Evolutionary conservation across 2,329 filamentous ascomycete species (phyloP).

Genomic region (Herpotrichia juniperi): DNA sequence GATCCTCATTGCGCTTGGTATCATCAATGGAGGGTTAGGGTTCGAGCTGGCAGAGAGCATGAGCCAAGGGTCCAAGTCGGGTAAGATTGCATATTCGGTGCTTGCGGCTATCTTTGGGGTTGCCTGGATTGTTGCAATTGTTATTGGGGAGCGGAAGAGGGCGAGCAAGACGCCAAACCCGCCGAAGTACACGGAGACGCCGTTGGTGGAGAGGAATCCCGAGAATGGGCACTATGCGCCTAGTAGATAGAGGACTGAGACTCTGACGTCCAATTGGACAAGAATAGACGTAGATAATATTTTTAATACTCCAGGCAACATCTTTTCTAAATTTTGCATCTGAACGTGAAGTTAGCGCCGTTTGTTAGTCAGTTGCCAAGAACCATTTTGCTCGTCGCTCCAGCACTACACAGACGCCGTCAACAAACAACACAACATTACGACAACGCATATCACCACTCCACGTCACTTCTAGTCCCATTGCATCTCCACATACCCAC

Average conservation of each 20-base stretch:
- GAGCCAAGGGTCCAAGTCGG: constrained; percentile 31
- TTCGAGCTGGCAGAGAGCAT: constrained; percentile 54
- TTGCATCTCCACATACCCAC: background rate
- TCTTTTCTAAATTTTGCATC: too few species aligned
- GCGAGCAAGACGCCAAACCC: constrained; percentile 8
- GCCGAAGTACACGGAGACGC: constrained; percentile 24
- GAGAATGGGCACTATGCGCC: constrained; percentile 14
- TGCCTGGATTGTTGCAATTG: constrained; percentile 33
- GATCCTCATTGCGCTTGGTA: constrained; percentile 56
- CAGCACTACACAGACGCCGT: background rate
- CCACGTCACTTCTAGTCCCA: background rate
- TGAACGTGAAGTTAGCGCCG: background rate
- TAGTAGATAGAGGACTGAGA: background rate
- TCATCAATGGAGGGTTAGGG: constrained; percentile 64
- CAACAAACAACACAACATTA: constrained; percentile 6
- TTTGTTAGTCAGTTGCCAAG: background rate
- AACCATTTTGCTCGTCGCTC: constrained; percentile 1
- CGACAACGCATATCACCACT: background rate
- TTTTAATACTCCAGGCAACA: too few species aligned
- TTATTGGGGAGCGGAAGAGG: constrained; percentile 37
- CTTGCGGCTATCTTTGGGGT: constrained; percentile 56
- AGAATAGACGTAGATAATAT: too few species aligned
- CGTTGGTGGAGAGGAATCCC: background rate
- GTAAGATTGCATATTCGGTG: constrained; percentile 56
- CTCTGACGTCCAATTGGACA: too few species aligned